Base-by-base conservation (phyloP, 371 early-diverging fungal genomes). In the Mycotypha africana region DNA sequence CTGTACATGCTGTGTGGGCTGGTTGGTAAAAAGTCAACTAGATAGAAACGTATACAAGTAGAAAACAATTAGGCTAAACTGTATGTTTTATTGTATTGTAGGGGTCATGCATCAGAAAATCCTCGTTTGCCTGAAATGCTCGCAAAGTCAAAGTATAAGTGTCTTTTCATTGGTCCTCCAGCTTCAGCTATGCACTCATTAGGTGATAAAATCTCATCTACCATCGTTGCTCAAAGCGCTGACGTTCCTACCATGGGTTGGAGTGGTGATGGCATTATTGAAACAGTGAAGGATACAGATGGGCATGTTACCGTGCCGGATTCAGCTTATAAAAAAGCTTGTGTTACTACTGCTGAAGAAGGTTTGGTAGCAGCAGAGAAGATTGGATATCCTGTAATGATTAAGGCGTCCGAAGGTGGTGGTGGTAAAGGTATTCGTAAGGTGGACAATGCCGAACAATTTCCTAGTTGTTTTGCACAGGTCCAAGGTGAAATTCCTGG, bases 41-140 rank as follows among this genome's bases (percentile, higher is more conserved):
- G n/a, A n/a, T n/a, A n/a, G n/a, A n/a, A n/a, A n/a, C n/a, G n/a
- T n/a, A n/a, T n/a, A n/a, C n/a, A n/a, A n/a, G n/a, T n/a, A n/a
- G n/a, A n/a, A n/a, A n/a, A n/a, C n/a, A n/a, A n/a, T n/a, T 19
- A 19, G 31, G 22, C 20, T 33, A 24, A 38, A n/a, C n/a, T n/a
- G n/a, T n/a, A n/a, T n/a, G n/a, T n/a, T n/a, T n/a, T n/a, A n/a
- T n/a, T n/a, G n/a, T 28, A 28, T 11, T 8, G 5, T 37, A 97
- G 98, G 99, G 99, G 99, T 47, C 97, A 98, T 62, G 96, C 98
- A 25, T 97, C 98, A 17, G 99, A 99, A 68, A 97, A 99, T 68
- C 97, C 97, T 47, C 74, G 84, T 47, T 78, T 99, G 39, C 94
- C 97, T 44, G 96, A 96, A 66, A 81, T 85, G 57, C 85, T 97